These are phyloP conservation scores for Russula virescens DNA, from an alignment of 768 basidiomycete genomes.

Conservation along the genomic window DNA sequence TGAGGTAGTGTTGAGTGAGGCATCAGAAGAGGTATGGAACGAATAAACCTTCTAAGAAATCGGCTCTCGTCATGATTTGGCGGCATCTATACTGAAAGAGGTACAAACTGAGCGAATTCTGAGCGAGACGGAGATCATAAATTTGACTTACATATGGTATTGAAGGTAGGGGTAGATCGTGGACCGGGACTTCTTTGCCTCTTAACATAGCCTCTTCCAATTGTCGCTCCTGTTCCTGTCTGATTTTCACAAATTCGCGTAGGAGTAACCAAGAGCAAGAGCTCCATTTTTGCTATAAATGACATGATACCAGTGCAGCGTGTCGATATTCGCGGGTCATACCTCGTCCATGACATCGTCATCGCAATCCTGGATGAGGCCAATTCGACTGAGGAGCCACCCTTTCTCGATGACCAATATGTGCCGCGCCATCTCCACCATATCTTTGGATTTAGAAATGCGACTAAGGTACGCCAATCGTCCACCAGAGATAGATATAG, in stretches of 20 bases:
- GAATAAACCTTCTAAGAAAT: slow-evolving; percentile 67
- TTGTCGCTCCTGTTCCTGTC: slow-evolving; percentile 44
- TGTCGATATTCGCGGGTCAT: slow-evolving; percentile 16
- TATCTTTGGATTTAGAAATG: slow-evolving; percentile 54
- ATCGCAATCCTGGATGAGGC: slow-evolving; percentile 75
- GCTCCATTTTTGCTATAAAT: slow-evolving; percentile 68
- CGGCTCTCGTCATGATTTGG: slow-evolving; percentile 78
- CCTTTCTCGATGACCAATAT: slow-evolving; percentile 68
- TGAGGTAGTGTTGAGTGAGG: slow-evolving; percentile 24
- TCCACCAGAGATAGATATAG: slow-evolving; percentile 65
- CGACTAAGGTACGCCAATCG: slow-evolving; percentile 72
- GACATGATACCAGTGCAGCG: not conserved
- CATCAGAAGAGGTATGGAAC: not conserved
- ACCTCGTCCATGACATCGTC: slow-evolving; percentile 91
- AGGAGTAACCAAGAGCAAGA: slow-evolving; percentile 78
- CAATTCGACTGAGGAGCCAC: slow-evolving; percentile 76
- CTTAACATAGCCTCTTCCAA: slow-evolving; percentile 37
- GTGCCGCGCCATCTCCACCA: slow-evolving; percentile 57
- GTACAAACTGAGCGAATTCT: not conserved
- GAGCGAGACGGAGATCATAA: slow-evolving; percentile 16
- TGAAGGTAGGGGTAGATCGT: slow-evolving; percentile 52
- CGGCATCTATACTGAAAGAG: slow-evolving; percentile 53
- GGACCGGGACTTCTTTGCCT: slow-evolving; percentile 32
- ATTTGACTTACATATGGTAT: slow-evolving; percentile 50
- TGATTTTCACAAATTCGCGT: slow-evolving; percentile 61